phyloP scores from a whole-genome alignment of 2,329 filamentous ascomycete genomes.

The Leptosphaerulina australis region DNA sequence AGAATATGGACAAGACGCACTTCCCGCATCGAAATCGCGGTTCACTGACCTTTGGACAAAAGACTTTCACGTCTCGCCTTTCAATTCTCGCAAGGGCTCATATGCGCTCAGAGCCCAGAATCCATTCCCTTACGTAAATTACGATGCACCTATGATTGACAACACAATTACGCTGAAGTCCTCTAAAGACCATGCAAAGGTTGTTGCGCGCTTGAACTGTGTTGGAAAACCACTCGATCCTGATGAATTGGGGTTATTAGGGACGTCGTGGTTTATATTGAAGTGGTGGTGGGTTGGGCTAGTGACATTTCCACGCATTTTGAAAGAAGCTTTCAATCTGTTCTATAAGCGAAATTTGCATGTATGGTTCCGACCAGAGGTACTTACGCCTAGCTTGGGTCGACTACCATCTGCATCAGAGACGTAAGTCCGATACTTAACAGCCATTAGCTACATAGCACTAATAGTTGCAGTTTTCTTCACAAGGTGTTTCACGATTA shows the following conservation, averaged over 20 bases:
- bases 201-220: constrained; percentile 66
- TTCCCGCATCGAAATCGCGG: constrained; percentile 22
- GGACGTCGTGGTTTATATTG: constrained; percentile 57
- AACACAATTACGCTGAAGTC: constrained; percentile 67
- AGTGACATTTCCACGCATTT: constrained; percentile 68
- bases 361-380: constrained; percentile 70
- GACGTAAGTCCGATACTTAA: constrained; percentile 28
- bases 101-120: constrained; percentile 56
- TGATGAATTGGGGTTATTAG: constrained; percentile 48
- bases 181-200: constrained; percentile 64
- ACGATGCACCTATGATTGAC: constrained; percentile 55
- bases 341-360: constrained; percentile 64
- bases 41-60: constrained; percentile 67
- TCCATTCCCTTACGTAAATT: constrained; percentile 46
- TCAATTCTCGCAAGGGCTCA: constrained; percentile 63
- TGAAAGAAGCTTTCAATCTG: constrained; percentile 64
- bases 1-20: constrained; percentile 5
- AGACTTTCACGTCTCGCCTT: constrained; percentile 78
- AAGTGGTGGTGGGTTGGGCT: constrained; percentile 73
- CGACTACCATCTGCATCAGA: constrained; percentile 61
- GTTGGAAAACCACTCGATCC: constrained; percentile 60
- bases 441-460: background rate
- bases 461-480: constrained; percentile 35
- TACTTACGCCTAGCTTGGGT: constrained; percentile 61
- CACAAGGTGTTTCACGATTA: constrained; percentile 51